Percentiles rank a stretch among this genome's conserved stretches.
Conservation (phyloP, 2,329 filamentous ascomycete species). For the Diplodia corticola region DNA sequence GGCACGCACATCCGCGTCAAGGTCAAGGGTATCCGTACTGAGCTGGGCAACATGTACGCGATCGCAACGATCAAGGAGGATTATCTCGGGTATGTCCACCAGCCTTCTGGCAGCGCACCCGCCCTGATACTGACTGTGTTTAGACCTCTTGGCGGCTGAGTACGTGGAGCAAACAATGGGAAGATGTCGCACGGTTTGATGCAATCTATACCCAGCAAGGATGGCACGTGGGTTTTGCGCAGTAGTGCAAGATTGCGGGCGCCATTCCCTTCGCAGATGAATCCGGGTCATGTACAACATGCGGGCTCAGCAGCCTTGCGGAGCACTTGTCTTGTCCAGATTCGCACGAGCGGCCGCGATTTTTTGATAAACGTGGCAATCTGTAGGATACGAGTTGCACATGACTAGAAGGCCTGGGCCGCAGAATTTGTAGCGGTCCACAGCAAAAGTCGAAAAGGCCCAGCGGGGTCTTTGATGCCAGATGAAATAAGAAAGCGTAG, state of each 20-base stretch:
- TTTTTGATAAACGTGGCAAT: conserved; percentile 19
- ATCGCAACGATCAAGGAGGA: conserved; percentile 93
- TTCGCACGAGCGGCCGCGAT: not conserved
- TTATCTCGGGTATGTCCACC: conserved; percentile 19
- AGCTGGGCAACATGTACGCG: conserved; percentile 93
- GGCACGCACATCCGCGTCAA: conserved; percentile 92
- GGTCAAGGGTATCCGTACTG: conserved; percentile 88
- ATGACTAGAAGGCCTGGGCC: not conserved
- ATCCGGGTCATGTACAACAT: not conserved
- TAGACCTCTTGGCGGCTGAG: conserved; percentile 18
- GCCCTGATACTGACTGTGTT: not conserved
- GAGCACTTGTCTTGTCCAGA: not conserved
- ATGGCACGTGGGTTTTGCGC: not conserved
- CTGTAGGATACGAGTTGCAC: conserved; percentile 14
- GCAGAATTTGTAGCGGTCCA: not conserved
- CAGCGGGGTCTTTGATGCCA: conserved; percentile 2
- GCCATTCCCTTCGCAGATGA: conserved; percentile 1
- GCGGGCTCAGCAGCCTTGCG: not conserved
- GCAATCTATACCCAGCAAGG: conserved; percentile 7
- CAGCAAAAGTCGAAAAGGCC: not conserved
- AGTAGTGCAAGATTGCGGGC: not conserved
- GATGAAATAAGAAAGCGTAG: not conserved
- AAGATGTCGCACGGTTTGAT: not conserved
- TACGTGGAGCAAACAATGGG: not conserved
- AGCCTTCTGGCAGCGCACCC: not conserved